These are phyloP conservation scores for Hymenoscyphus scutula DNA, from an alignment of 2,329 filamentous ascomycete species.

Conservation along the genomic window DNA sequence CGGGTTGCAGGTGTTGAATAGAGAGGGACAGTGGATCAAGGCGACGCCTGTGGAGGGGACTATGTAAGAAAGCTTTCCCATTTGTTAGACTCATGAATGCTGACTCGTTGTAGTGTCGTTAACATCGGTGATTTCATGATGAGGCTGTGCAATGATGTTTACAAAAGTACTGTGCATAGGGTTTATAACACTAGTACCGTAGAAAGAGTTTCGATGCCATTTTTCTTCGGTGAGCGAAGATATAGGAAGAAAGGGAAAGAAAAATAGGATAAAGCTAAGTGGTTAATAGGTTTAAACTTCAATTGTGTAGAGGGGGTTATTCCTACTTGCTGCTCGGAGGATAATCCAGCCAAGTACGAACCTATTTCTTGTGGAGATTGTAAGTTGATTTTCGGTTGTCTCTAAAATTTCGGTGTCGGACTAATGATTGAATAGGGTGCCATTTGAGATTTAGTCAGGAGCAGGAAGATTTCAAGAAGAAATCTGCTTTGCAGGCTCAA, in stretches of 20 bases:
- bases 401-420: neutral
- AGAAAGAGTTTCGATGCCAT: slow-evolving; percentile 53
- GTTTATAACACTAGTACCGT: slow-evolving; percentile 44
- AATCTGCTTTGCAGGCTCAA: slow-evolving; percentile 18
- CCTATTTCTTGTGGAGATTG: slow-evolving; percentile 51
- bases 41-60: slow-evolving; percentile 46
- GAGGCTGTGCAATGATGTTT: slow-evolving; percentile 49
- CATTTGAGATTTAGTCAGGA: slow-evolving; percentile 35
- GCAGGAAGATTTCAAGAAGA: slow-evolving; percentile 29
- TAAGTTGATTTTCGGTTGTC: slow-evolving; percentile 23
- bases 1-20: slow-evolving; percentile 44
- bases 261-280: too few relatives aligned
- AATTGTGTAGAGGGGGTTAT: slow-evolving; percentile 50
- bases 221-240: slow-evolving; percentile 54
- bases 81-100: too few relatives aligned
- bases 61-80: slow-evolving; percentile 26
- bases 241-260: too few relatives aligned
- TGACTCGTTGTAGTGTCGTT: slow-evolving; percentile 37
- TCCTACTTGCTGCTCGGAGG: slow-evolving; percentile 45
- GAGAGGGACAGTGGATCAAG: slow-evolving; percentile 44
- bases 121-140: slow-evolving; percentile 54
- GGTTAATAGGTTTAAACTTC: slow-evolving; percentile 45
- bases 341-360: slow-evolving; percentile 48
- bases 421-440: slow-evolving; percentile 27
- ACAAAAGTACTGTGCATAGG: slow-evolving; percentile 51